Evolutionary conservation across 345 rosid species (phyloP).

Genomic region (Lagerstroemia speciosa): DNA sequence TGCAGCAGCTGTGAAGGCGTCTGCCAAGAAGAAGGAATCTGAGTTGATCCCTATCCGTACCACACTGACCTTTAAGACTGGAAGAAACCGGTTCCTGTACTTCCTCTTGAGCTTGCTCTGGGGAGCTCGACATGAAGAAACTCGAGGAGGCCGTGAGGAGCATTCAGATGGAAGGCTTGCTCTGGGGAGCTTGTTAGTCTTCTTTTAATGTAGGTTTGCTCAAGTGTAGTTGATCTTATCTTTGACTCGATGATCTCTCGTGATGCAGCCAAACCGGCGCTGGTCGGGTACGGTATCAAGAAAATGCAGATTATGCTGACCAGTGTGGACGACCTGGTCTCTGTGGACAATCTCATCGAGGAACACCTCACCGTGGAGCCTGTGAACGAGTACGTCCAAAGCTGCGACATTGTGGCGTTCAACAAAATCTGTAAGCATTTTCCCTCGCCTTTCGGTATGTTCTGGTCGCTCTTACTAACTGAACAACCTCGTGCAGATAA

Average conservation of each 20-base stretch:
- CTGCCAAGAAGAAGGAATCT: conserved; percentile 21
- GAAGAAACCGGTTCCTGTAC: not conserved
- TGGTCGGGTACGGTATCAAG: conserved; percentile 46
- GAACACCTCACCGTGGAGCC: conserved; percentile 33
- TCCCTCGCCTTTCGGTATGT: not conserved
- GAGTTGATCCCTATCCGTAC: not conserved
- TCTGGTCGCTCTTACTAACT: not conserved
- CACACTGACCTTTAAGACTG: not conserved
- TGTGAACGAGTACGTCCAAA: conserved; percentile 30
- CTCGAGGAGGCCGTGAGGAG: conserved; percentile 22
- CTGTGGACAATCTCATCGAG: conserved; percentile 43
- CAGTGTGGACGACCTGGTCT: conserved; percentile 39
- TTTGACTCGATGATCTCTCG: not conserved
- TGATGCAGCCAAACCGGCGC: conserved; percentile 35
- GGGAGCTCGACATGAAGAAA: conserved; percentile 25
- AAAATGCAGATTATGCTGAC: conserved; percentile 43
- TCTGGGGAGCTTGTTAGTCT: conserved; percentile 22
- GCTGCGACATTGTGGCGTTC: conserved; percentile 44
- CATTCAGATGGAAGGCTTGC: conserved; percentile 19
- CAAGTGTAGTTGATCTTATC: not conserved
- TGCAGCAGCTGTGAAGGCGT: conserved; percentile 12
- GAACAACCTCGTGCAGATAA: not conserved
- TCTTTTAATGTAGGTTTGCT: not conserved
- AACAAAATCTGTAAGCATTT: conserved; percentile 35
- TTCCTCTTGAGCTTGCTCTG: conserved; percentile 9